Evolutionary conservation across 139 green algal genomes (phyloP), one percentile per base, ranked within the genome.

Genomic region (Tetradesmus lagerheimii): DNA sequence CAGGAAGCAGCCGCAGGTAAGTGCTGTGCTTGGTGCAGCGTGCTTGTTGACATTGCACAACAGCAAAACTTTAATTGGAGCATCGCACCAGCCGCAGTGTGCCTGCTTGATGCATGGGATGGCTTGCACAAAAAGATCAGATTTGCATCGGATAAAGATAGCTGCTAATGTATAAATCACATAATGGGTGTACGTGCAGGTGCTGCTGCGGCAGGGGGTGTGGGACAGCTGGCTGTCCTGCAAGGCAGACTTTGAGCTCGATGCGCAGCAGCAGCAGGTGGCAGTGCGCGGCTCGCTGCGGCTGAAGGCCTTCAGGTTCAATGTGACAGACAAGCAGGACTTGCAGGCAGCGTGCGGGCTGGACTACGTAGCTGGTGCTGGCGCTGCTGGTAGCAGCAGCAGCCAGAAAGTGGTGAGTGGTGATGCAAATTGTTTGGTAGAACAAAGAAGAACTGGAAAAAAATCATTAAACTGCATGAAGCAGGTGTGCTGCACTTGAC

Each of bases 1-100:
- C 20, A 84, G 75, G 34, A 90, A 90, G 86, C 86, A 90, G 75
- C 86, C 86, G 29, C 86, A 90, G 85, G 85, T 81, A 31, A 9
- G 39, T 34, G 38, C 3, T 29, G 23, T 57, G 41, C 41, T 23
- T 20, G 43, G 39, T 20, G 16, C 1, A 8, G 47, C 14, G 45
- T 57, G 45, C 11, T 12, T 9, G 45, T 9, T 9, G 11, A 57
- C 45, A 57, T 57, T 9, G 11, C 11, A 57, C 45, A 57, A 57
- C 45, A 18, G 45, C 45, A 12, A n/a, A n/a, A n/a, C n/a, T n/a
- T n/a, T n/a, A n/a, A n/a, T n/a, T n/a, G n/a, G n/a, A n/a, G n/a
- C n/a, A n/a, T n/a, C n/a, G n/a, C n/a, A n/a, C n/a, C n/a, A n/a
- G n/a, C 43, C 43, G 43, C 43, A 50, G 43, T 50, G 43, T 4